Evolutionary conservation across 2,329 filamentous ascomycete species (phyloP).

Genomic region (Lasiodiplodia sp.): DNA sequence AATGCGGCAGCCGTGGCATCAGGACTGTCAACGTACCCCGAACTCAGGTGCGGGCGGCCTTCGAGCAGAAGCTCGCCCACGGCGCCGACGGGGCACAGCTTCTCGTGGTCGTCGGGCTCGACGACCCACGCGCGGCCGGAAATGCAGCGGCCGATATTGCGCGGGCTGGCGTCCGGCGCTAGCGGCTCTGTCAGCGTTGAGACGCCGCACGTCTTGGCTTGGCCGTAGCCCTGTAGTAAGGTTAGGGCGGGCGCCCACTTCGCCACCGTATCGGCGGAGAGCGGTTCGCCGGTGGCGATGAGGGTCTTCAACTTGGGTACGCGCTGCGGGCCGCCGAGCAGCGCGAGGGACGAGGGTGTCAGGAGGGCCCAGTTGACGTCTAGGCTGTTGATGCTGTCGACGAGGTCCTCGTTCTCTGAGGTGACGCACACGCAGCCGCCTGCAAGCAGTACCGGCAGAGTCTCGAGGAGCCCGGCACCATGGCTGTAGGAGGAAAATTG

Average conservation of each 20-base stretch:
- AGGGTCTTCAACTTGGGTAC: constrained; percentile 50
- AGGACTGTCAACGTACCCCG: constrained; percentile 40
- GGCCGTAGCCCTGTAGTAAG: no score
- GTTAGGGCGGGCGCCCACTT: no score
- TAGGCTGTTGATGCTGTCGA: constrained; percentile 37
- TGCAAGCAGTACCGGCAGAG: constrained; percentile 43
- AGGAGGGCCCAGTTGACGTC: constrained; percentile 41
- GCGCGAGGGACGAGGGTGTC: constrained; percentile 47
- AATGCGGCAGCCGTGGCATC: constrained; percentile 33
- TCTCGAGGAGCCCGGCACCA: constrained; percentile 46
- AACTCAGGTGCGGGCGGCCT: constrained; percentile 60
- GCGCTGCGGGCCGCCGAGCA: constrained; percentile 43
- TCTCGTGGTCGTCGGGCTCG: constrained; percentile 46
- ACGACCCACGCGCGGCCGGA: constrained; percentile 45
- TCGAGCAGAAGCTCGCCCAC: constrained; percentile 65
- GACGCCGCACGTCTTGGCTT: no score
- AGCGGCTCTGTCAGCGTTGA: no score
- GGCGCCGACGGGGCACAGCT: constrained; percentile 42
- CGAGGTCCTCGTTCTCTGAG: constrained; percentile 51
- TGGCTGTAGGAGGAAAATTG: constrained; percentile 47
- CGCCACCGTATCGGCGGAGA: constrained; percentile 19
- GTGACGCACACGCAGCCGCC: constrained; percentile 46
- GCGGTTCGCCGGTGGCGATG: constrained; percentile 42
- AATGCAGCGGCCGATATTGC: no score
- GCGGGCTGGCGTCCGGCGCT: no score